phyloP scores from a whole-genome alignment of 805 yeast genomes.

The Cyberlindnera galapagoensis region DNA sequence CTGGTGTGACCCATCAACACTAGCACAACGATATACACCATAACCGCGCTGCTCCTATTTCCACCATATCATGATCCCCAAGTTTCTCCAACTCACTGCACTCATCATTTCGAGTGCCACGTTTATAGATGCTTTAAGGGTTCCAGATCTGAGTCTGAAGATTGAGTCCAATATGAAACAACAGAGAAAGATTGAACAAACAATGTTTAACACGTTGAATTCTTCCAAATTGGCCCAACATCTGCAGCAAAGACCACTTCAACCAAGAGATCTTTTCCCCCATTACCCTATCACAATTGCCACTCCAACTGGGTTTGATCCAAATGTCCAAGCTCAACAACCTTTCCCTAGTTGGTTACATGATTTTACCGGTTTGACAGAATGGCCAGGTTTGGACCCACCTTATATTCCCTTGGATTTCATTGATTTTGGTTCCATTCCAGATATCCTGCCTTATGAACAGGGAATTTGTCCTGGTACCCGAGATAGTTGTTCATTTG shows the following conservation, averaged over 20 bases:
- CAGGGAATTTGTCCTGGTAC: constrained; percentile 56
- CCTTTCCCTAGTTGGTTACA: constrained; percentile 79
- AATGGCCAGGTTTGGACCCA: constrained; percentile 86
- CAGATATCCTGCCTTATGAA: constrained; percentile 39
- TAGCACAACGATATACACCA: no score
- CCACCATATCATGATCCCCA: no score
- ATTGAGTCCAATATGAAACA: constrained; percentile 9
- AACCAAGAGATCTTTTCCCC: no score
- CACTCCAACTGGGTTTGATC: constrained; percentile 24
- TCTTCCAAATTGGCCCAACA: no score
- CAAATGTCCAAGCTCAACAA: constrained; percentile 20
- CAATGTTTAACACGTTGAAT: constrained; percentile 8
- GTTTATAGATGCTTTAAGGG: background rate
- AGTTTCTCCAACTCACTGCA: no score
- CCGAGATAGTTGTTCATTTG: constrained; percentile 69
- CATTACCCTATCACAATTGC: constrained; percentile 3
- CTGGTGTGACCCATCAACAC: no score
- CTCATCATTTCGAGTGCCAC: no score
- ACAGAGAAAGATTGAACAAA: constrained; percentile 6
- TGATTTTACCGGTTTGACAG: constrained; percentile 61
- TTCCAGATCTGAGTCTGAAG: constrained; percentile 5
- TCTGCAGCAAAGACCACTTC: no score
- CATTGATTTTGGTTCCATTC: constrained; percentile 50
- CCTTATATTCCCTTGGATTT: constrained; percentile 82
- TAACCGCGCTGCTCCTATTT: no score